Base-by-base conservation (phyloP, 1,139 yeast genomes). In the Suhomyces terraborum region DNA sequence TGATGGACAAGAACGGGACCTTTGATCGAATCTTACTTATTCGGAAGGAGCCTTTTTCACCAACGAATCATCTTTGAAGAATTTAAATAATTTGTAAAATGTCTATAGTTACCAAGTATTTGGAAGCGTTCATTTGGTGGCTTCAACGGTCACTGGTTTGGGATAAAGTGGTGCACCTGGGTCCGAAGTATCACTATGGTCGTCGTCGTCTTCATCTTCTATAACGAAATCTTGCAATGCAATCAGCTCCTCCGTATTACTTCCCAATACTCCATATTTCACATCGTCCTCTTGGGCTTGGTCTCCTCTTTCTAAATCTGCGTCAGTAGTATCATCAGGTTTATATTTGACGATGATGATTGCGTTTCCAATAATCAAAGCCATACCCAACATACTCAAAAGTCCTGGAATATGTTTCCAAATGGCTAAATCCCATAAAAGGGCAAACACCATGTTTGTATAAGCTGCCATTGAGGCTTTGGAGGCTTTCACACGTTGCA, bases 401-500 rank as follows among this genome's bases (percentile, higher is more conserved):
- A 79, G 43, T 17, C 82, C 84, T 0, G 96, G 96, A 25, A 81
- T 61, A 56, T 84, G 88, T 43, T 79, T 75, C 82, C 89, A 88
- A 29, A 88, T 67, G 1, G 79, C 43, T 27, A 80, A 67, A 56
- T 89, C 96, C 80, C 91, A 83, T 25, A 84, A 49, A n/a, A 88
- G 66, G 0, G 96, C 93, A 65, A 84, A 88, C 1, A 88, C 65
- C 73, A 89, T 75, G 54, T 83, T 88, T 2, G 88, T 74, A 60
- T 89, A 89, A 5, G 79, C 67, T 76, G 87, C 83, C 47, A 86
- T 73, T 4, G 93, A 74, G 0, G 91, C 89, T 43, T 88, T 75
- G 1, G 89, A 81, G 1, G 96, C 95, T 46, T 75, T 73, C 47
- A 87, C 96, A 44, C 88, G 68, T 59, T 88, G 96, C 38, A 89